These are phyloP conservation scores for Mangifera indica DNA, from an alignment of 345 rosid species.

Conservation along the genomic window DNA sequence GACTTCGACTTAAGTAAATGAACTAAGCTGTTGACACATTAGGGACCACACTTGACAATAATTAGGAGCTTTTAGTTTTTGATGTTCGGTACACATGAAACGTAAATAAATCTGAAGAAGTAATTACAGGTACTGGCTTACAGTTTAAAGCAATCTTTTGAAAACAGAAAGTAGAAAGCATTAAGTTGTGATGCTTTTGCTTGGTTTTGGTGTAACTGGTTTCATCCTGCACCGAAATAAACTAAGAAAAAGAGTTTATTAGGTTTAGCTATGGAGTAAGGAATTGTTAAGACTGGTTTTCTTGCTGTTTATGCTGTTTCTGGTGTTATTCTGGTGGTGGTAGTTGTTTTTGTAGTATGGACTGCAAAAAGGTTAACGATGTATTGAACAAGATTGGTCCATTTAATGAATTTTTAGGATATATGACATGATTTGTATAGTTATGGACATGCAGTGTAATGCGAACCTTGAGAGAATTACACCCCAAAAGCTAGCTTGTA, in stretches of 20 bases:
- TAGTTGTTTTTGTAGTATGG: neutral
- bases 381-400: neutral
- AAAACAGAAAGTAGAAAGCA: neutral
- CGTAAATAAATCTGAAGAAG: neutral
- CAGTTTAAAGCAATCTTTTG: neutral
- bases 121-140: neutral
- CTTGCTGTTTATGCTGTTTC: neutral
- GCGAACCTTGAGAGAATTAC: too few relatives aligned
- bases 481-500: too few relatives aligned
- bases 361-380: neutral
- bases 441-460: neutral
- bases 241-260: neutral
- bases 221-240: slow-evolving; percentile 4
- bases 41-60: neutral
- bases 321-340: neutral
- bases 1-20: too few relatives aligned
- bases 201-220: neutral
- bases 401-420: neutral
- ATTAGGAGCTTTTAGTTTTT: neutral
- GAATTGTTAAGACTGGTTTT: neutral
- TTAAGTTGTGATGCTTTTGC: neutral
- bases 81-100: neutral
- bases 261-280: neutral
- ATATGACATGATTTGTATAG: too few relatives aligned
- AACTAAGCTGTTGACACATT: neutral